These are phyloP conservation scores for Aspergillus sclerotiicarbonarius DNA, from an alignment of 495 filamentous ascomycete genomes.

Conservation along the genomic window DNA sequence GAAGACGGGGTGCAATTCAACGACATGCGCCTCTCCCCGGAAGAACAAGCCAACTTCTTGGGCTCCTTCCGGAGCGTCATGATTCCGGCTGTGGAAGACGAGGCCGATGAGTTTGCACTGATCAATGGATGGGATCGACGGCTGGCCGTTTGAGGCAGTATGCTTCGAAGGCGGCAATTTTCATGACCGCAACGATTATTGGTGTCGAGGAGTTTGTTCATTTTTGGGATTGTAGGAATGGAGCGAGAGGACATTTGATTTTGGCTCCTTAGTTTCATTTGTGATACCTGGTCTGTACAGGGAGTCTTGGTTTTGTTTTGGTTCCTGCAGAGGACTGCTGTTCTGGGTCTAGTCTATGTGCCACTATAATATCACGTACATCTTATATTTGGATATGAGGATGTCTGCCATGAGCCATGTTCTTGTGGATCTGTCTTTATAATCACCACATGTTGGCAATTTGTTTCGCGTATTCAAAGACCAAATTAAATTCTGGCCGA, in stretches of 20 bases:
- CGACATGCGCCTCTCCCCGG: conserved; percentile 26
- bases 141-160: conserved; percentile 31
- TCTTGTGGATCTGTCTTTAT: too few species aligned
- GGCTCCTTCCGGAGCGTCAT: conserved; percentile 51
- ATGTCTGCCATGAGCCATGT: too few species aligned
- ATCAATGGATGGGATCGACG: conserved; percentile 39
- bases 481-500: too few species aligned
- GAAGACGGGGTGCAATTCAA: conserved; percentile 36
- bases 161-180: neutral
- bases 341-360: neutral
- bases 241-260: neutral
- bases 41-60: conserved; percentile 28
- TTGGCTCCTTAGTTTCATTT: neutral
- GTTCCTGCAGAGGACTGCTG: neutral
- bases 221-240: neutral
- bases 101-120: conserved; percentile 35
- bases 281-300: neutral
- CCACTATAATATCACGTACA: neutral
- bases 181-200: neutral
- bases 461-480: too few species aligned
- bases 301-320: neutral
- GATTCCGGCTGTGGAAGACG: conserved; percentile 39
- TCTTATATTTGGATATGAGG: too few species aligned
- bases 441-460: too few species aligned
- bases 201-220: neutral